Conservation (phyloP, 176 grass and related monocot genomes). For the Phoenix dactylifera region DNA sequence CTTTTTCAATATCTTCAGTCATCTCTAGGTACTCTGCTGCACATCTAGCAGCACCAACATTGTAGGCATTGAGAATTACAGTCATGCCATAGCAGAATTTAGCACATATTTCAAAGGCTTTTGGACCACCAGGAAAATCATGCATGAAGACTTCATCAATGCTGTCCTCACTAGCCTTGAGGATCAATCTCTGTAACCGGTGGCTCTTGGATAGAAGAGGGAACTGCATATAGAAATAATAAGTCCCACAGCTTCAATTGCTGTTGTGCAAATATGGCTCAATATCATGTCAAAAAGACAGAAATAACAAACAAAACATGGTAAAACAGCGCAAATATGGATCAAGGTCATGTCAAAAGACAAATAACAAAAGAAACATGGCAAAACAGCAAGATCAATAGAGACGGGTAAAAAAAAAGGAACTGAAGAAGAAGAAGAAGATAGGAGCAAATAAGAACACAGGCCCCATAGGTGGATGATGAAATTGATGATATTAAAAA, state of each 20-base stretch:
- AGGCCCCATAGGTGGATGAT: too few relatives aligned
- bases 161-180: slow-evolving; percentile 43
- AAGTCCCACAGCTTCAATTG: slow-evolving; percentile 2
- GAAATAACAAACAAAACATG: too few relatives aligned
- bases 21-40: slow-evolving; percentile 86
- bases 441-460: too few relatives aligned
- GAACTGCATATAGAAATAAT: slow-evolving; percentile 51
- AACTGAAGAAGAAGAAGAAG: too few relatives aligned
- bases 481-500: too few relatives aligned
- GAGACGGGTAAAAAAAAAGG: too few relatives aligned
- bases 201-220: slow-evolving; percentile 90
- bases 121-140: slow-evolving; percentile 67
- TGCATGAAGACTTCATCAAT: slow-evolving; percentile 59
- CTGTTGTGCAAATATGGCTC: not conserved
- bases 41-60: slow-evolving; percentile 76
- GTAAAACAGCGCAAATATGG: too few relatives aligned
- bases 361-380: too few relatives aligned
- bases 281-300: too few relatives aligned
- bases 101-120: slow-evolving; percentile 76
- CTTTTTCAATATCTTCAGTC: slow-evolving; percentile 86
- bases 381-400: too few relatives aligned
- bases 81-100: slow-evolving; percentile 98
- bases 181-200: slow-evolving; percentile 59
- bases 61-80: slow-evolving; percentile 87
- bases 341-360: too few relatives aligned